Percentiles rank a stretch among this genome's conserved stretches.
Conservation (phyloP, 129 eudicot species). For the Lactuca saligna region DNA sequence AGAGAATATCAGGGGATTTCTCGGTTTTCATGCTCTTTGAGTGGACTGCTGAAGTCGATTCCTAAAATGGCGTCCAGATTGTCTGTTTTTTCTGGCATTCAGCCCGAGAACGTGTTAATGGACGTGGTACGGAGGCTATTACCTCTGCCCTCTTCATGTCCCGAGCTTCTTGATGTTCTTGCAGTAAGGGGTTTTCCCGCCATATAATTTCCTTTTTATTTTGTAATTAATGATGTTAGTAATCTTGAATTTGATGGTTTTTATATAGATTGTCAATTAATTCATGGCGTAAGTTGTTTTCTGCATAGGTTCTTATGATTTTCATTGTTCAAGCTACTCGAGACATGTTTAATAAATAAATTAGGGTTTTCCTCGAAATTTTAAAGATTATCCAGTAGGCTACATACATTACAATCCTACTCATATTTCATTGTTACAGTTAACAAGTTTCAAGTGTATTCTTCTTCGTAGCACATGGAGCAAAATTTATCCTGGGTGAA, state of each 20-base stretch:
- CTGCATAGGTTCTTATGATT: no score
- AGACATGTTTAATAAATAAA: no score
- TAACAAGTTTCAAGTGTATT: no score
- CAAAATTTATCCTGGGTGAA: conserved; percentile 1
- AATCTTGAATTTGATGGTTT: no score
- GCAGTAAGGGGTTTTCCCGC: not conserved
- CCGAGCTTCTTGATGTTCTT: not conserved
- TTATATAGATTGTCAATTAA: no score
- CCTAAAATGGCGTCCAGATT: not conserved
- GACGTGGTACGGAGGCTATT: not conserved
- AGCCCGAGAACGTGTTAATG: not conserved
- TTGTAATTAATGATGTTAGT: no score
- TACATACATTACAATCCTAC: not conserved
- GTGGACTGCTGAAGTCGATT: not conserved
- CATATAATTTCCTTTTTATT: no score
- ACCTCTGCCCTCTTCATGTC: not conserved
- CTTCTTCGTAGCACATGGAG: not conserved
- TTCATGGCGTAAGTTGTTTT: no score
- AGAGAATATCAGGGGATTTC: no score
- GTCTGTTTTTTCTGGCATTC: not conserved
- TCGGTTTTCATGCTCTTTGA: not conserved
- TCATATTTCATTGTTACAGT: not conserved
- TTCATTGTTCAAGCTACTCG: no score
- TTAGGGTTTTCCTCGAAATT: not conserved
- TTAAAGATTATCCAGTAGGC: not conserved